Conservation (phyloP, 441 rosid genomes). For the Adansonia gregorii region DNA sequence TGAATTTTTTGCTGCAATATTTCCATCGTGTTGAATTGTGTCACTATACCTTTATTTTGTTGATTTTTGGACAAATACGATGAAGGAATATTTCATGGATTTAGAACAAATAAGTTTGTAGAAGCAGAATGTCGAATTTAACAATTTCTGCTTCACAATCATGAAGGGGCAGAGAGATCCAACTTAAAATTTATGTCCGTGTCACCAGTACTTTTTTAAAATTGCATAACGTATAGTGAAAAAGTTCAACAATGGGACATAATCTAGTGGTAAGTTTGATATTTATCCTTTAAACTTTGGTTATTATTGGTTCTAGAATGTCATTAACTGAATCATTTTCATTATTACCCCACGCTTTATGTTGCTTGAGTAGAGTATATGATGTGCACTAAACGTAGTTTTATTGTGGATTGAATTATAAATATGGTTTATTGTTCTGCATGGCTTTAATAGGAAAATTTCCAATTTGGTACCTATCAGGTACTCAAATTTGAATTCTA, state of each 20-base stretch:
- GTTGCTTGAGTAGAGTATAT: not conserved
- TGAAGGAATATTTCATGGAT: constrained; percentile 12
- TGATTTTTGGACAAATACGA: constrained; percentile 8
- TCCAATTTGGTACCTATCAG: too few relatives aligned
- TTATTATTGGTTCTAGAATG: constrained; percentile 8
- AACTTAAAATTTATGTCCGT: not conserved
- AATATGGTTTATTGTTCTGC: too few relatives aligned
- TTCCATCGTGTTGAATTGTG: not conserved
- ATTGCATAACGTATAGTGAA: not conserved
- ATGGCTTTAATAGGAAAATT: too few relatives aligned
- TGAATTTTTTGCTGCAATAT: not conserved
- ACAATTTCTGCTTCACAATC: not conserved
- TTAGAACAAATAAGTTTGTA: not conserved
- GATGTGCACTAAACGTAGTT: not conserved
- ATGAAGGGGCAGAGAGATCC: constrained; percentile 17
- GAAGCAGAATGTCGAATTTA: constrained; percentile 6
- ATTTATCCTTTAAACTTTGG: not conserved
- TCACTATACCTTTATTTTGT: not conserved
- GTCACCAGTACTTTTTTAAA: not conserved
- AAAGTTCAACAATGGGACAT: not conserved
- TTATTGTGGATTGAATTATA: not conserved
- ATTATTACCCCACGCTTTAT: not conserved
- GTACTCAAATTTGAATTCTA: too few relatives aligned
- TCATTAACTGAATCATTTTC: not conserved
- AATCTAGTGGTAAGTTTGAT: not conserved